Evolutionary conservation across 2,329 filamentous ascomycete genomes (phyloP).

Genomic region (Mycosphaerella sp.): DNA sequence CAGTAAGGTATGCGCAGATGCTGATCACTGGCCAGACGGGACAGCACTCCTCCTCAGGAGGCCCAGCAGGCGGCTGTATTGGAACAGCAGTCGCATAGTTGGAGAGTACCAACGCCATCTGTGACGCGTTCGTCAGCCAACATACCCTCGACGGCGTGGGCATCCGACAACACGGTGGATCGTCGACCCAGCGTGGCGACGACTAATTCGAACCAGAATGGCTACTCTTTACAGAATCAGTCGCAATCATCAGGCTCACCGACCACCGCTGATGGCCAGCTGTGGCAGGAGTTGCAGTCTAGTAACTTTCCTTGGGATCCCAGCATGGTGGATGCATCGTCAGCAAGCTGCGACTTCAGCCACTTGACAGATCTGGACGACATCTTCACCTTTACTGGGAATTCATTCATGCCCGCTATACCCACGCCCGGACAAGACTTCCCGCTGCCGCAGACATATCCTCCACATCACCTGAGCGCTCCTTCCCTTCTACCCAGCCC

Average conservation of each 20-base stretch:
- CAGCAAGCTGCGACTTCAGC: slow-evolving; percentile 20
- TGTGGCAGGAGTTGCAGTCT: slow-evolving; percentile 16
- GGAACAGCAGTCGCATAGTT: slow-evolving; percentile 20
- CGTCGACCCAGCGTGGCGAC: slow-evolving; percentile 12
- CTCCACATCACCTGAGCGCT: slow-evolving; percentile 12
- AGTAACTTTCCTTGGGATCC: slow-evolving; percentile 18
- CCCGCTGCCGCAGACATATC: slow-evolving; percentile 12
- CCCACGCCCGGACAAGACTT: slow-evolving; percentile 12
- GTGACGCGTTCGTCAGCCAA: slow-evolving; percentile 8
- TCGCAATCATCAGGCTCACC: slow-evolving; percentile 21
- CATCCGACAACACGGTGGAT: slow-evolving; percentile 4
- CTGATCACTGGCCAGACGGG: slow-evolving; percentile 17
- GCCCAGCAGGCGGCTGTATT: slow-evolving; percentile 15
- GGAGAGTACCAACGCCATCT: slow-evolving; percentile 17
- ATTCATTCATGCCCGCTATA: slow-evolving; percentile 17
- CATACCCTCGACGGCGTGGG: slow-evolving; percentile 4
- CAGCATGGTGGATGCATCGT: slow-evolving; percentile 17
- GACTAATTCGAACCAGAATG: slow-evolving; percentile 11
- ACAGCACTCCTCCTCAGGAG: slow-evolving; percentile 19
- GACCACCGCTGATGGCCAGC: slow-evolving; percentile 13
- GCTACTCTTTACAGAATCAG: slow-evolving; percentile 14
- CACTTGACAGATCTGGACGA: slow-evolving; percentile 22
- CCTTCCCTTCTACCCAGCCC: slow-evolving; percentile 13
- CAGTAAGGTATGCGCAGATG: neutral
- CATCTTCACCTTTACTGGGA: slow-evolving; percentile 22